phyloP scores from a whole-genome alignment of 2,329 filamentous ascomycete genomes.

The Talaromyces atroroseus region DNA sequence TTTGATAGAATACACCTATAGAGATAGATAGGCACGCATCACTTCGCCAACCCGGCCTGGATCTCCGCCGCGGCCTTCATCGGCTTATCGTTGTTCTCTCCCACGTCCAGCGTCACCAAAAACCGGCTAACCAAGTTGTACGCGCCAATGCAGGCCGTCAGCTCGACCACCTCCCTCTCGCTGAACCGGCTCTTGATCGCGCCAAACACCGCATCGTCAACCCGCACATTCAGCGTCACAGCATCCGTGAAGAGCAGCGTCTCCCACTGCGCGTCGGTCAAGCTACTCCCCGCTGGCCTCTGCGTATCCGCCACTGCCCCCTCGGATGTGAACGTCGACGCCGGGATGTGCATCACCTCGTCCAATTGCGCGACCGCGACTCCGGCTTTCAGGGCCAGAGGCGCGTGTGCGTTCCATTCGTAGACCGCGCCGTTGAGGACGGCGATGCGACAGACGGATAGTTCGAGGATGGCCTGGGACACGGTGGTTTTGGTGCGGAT shows the following conservation, averaged over 20 bases:
- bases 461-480: conserved; percentile 56
- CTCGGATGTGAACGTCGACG: conserved; percentile 33
- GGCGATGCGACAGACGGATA: conserved; percentile 75
- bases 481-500: conserved; percentile 49
- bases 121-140: conserved; percentile 89
- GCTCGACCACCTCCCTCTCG: conserved; percentile 73
- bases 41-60: conserved; percentile 35
- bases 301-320: conserved; percentile 27
- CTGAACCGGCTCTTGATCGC: conserved; percentile 50
- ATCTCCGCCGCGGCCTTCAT: conserved; percentile 66
- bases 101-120: conserved; percentile 70
- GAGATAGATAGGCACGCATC: not conserved
- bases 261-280: conserved; percentile 60
- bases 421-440: conserved; percentile 76
- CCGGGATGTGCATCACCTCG: conserved; percentile 48
- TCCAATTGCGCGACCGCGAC: conserved; percentile 43
- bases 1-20: no score
- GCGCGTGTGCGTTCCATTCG: conserved; percentile 77
- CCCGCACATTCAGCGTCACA: conserved; percentile 69
- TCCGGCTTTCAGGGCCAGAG: conserved; percentile 48
- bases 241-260: conserved; percentile 71
- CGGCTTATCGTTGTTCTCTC: conserved; percentile 44
- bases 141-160: conserved; percentile 76
- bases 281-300: conserved; percentile 32
- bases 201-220: conserved; percentile 63